phyloP scores from a whole-genome alignment of 345 rosid species.

The Ricinus communis region DNA sequence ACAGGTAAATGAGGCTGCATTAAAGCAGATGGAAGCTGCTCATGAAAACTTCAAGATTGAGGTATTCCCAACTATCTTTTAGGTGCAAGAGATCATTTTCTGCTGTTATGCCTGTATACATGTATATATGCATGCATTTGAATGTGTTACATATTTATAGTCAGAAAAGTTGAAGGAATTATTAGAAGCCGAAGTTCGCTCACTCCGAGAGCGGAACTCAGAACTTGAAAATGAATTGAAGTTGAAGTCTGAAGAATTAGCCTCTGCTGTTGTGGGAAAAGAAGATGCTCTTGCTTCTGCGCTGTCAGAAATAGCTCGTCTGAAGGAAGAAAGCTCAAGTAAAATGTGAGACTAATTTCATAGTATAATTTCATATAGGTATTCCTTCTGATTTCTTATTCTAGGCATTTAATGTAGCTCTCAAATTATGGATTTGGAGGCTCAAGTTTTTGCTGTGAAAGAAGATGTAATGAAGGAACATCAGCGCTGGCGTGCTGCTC shows the following conservation, averaged over 20 bases:
- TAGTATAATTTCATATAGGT: constrained; percentile 2
- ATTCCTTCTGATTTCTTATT: constrained; percentile 16
- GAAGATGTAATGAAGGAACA: constrained; percentile 71
- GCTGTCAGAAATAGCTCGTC: constrained; percentile 55
- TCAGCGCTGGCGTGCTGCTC: constrained; percentile 75
- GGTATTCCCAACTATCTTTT: constrained; percentile 43
- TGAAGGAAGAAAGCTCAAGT: constrained; percentile 63
- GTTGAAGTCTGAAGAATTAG: constrained; percentile 67
- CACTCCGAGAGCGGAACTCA: constrained; percentile 67
- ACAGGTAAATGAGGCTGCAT: constrained; percentile 80
- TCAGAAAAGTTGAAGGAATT: constrained; percentile 65
- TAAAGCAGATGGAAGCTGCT: constrained; percentile 90
- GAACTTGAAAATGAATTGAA: constrained; percentile 70
- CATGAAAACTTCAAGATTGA: constrained; percentile 77
- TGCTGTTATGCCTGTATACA: too few relatives aligned
- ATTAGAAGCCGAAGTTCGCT: constrained; percentile 67
- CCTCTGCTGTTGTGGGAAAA: constrained; percentile 59
- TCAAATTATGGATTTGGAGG: constrained; percentile 61
- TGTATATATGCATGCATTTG: background rate
- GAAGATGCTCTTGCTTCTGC: constrained; percentile 71
- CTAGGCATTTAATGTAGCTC: constrained; percentile 51
- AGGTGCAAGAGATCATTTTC: constrained; percentile 8
- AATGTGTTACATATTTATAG: constrained; percentile 32
- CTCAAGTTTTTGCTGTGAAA: constrained; percentile 58
- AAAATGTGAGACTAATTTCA: constrained; percentile 50